Base-by-base conservation (phyloP, 2,329 filamentous ascomycete genomes). In the Pseudogymnoascus sp. region DNA sequence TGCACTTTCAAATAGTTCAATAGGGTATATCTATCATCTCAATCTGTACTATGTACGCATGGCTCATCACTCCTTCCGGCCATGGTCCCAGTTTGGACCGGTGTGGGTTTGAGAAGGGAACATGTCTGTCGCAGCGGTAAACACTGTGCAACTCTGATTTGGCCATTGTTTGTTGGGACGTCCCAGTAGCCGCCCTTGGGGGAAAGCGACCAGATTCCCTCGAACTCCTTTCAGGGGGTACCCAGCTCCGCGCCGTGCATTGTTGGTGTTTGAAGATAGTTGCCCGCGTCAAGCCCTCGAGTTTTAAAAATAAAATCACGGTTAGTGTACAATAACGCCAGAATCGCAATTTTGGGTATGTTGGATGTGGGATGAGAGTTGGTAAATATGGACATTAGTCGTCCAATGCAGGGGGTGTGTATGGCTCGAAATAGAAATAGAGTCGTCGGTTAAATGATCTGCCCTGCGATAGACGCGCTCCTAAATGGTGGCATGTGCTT, bases 71-170 rank as follows among this genome's bases (percentile, higher is more conserved):
- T 2, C 11, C 21, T 21, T 56, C 50, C 16, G 5, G 50, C 10
- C n/a, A 7, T 2, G 12, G 50, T 56, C n/a, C 50, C 50, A 33
- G 50, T 56, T 21, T 33, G 16, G 50, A 33, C 50, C 16, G 50
- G 50, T 33, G 50, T 56, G 28, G 16, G 50, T 56, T 56, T 56
- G 25, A 21, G 28, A 11, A 33, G 10, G 50, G 28, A 21, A 56
- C 50, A 56, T 56, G 50, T 56, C 28, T 33, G 50, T 56, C n/a
- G 28, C 50, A 33, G 25, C 50, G n/a, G 28, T 33, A 56, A 56
- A 56, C 28, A 18, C 28, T 56, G 50, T 56, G 28, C 50, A 56
- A 56, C 50, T 56, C 50, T 56, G 50, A 56, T 56, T 56, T 56
- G 50, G 16, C 28, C 28, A 14, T 33, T 56, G 50, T 56, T 56